Evolutionary conservation across 805 yeast genomes (phyloP).

Genomic region (Cephaloascus albidus): DNA sequence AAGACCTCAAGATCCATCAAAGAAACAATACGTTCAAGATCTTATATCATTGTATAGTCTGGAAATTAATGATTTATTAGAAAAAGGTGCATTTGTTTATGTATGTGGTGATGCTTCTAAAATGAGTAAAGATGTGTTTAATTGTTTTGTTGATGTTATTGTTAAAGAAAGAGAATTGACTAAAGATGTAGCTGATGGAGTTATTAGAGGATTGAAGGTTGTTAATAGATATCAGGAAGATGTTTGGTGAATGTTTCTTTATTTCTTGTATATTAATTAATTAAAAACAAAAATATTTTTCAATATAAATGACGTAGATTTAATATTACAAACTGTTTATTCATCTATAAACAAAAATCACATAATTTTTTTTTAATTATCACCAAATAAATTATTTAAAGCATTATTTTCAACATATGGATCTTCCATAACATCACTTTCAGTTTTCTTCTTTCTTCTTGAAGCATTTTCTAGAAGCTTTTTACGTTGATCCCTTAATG

Average conservation of each 20-base stretch:
- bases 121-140: slow-evolving; percentile 93
- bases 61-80: slow-evolving; percentile 45
- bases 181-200: slow-evolving; percentile 62
- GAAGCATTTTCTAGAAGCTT: slow-evolving; percentile 45
- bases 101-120: slow-evolving; percentile 96
- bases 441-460: slow-evolving; percentile 36
- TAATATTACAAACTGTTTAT: too few species aligned
- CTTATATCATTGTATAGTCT: slow-evolving; percentile 45
- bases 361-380: slow-evolving; percentile 14
- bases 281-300: background rate
- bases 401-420: slow-evolving; percentile 69
- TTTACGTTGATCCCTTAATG: slow-evolving; percentile 36
- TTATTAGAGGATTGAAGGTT: slow-evolving; percentile 69
- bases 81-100: slow-evolving; percentile 75
- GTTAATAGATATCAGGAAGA: slow-evolving; percentile 93
- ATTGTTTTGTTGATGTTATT: slow-evolving; percentile 55
- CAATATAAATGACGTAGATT: too few species aligned
- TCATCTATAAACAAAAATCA: too few species aligned
- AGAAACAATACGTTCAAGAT: slow-evolving; percentile 80
- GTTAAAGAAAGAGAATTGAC: slow-evolving; percentile 53
- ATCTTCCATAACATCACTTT: slow-evolving; percentile 54
- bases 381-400: slow-evolving; percentile 48
- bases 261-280: background rate
- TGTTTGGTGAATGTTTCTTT: slow-evolving; percentile 61
- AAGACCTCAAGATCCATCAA: slow-evolving; percentile 48